Evolutionary conservation across 176 grass and related monocot species (phyloP), one percentile per base, ranked within the genome.

Genomic region (Eremochloa ophiuroides): DNA sequence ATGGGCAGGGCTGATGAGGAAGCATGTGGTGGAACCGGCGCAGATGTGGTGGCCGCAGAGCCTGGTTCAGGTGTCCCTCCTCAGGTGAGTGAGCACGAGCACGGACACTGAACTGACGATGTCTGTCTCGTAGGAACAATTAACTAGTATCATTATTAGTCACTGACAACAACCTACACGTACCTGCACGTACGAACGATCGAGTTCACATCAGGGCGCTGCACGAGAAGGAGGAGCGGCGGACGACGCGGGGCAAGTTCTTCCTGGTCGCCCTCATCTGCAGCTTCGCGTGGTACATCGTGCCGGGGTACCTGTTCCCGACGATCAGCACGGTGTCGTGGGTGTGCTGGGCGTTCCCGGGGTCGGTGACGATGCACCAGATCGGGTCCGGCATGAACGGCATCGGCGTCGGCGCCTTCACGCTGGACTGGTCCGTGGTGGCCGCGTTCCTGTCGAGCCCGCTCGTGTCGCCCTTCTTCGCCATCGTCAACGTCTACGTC

Each of bases 1-100:
- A 29, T 98, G 95, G 95, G 95, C 95, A 20, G 90, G 95, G 46
- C 37, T 98, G 53, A 88, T 98, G 95, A 87, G 92, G 80, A 94
- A 93, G 69, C 93, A 95, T n/a, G 95, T 95, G 71, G 79, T 98
- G 28, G 95, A 95, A 39, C 95, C 92, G 62, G 90, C 95, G 16
- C 92, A 98, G 18, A 95, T 98, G 95, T 95, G 95, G 95, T 98
- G 95, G 92, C 90, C 92, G 14, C 0, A 25, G 35, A 91, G 81
- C 1, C 84, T 98, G 0, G 90, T 93, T n/a, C 95, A 98, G 83
- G 90, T 98, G 31, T 95, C 95, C 3, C 86, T 98, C 83, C 81
- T 98, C 77, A 87, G 95, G 95, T 94, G 35, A 55, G 41, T 62
- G 8, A 0, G 1, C 0, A 18, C 33, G 33, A 33, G 33, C 33